Evolutionary conservation across 306 rosid genomes (phyloP), one percentile per base, ranked within the genome.

Genomic region (Castanopsis chinensis): DNA sequence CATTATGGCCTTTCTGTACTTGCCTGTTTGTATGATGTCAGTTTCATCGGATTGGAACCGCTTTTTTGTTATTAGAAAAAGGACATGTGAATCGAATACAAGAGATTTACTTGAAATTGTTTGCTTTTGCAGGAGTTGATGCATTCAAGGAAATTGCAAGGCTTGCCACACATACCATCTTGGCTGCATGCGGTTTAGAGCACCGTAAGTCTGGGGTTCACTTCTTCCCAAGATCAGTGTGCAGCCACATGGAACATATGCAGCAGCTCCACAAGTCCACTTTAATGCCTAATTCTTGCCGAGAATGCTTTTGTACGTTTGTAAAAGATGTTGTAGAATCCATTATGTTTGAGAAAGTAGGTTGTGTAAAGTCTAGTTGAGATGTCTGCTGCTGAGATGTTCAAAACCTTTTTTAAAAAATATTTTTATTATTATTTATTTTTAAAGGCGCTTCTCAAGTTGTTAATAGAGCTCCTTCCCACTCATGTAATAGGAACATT

Each of bases 151-250:
- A 76, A 81, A 77, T 90, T 6, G 91, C 97, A 3, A 88, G 94
- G 89, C 72, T 78, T 63, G 88, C 96, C 32, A 92, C 96, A 1
- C 97, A 92, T 81, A 80, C 92, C 32, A 86, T 92, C 70, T 78
- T 89, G 85, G 97, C 90, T 78, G 88, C 88, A 9, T 88, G 96
- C 83, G 86, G 69, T 78, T 80, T 88, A 8, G 86, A 87, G 76
- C 90, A 84, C 33, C 82, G 72, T 20, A 82, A 71, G 75, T 64
- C 78, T 35, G 67, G 68, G 6, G 19, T 69, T 49, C 11, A 23
- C 76, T 49, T 76, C 58, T 72, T 78, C 41, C 70, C 89, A 15
- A 82, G 63, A 74, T 72, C 86, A 27, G 76, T 77, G 13, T 91
- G 98, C 75, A 67, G 77, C 77, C 97, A 93, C 82, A 3, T 63